A percentile compares a stretch with the other conserved stretches of the same genome.
These are phyloP conservation scores for Annona cherimola DNA, from an alignment of 164 flowering plant genomes.

Conservation along the genomic window DNA sequence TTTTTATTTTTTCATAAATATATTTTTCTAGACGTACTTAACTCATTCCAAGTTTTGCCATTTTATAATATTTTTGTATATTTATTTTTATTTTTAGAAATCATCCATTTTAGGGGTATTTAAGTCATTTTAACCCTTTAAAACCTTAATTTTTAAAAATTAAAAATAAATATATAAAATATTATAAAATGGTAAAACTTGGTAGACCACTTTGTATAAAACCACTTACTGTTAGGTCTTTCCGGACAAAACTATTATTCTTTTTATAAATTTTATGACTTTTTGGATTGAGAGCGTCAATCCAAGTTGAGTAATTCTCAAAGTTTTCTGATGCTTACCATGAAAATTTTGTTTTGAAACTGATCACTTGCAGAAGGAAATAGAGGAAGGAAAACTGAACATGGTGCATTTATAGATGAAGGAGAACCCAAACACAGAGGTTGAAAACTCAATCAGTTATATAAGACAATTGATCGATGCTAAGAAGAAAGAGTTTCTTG, in stretches of 20 bases:
- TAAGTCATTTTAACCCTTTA: too few species aligned
- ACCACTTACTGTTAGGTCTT: neutral
- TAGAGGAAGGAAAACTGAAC: conserved; percentile 32
- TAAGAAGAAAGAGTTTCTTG: conserved; percentile 26
- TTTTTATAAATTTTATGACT: too few species aligned
- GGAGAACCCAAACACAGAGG: conserved; percentile 26
- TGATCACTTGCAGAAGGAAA: conserved; percentile 38
- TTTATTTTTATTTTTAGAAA: too few species aligned
- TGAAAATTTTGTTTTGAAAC: neutral
- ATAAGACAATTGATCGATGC: conserved; percentile 20
- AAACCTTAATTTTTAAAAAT: too few species aligned
- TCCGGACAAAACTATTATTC: neutral
- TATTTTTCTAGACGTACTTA: too few species aligned
- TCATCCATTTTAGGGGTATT: too few species aligned
- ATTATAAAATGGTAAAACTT: neutral
- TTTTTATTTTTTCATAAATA: too few species aligned
- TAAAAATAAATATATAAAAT: too few species aligned
- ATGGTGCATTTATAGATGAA: conserved; percentile 24
- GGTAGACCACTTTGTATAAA: neutral
- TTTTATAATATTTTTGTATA: too few species aligned
- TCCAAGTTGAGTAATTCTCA: neutral
- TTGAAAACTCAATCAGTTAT: conserved; percentile 26
- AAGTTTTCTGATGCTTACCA: neutral
- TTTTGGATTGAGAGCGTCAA: neutral
- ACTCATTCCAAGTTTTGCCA: too few species aligned